Base-by-base conservation (phyloP, 2,329 filamentous ascomycete genomes). In the Alternaria ventricosa region DNA sequence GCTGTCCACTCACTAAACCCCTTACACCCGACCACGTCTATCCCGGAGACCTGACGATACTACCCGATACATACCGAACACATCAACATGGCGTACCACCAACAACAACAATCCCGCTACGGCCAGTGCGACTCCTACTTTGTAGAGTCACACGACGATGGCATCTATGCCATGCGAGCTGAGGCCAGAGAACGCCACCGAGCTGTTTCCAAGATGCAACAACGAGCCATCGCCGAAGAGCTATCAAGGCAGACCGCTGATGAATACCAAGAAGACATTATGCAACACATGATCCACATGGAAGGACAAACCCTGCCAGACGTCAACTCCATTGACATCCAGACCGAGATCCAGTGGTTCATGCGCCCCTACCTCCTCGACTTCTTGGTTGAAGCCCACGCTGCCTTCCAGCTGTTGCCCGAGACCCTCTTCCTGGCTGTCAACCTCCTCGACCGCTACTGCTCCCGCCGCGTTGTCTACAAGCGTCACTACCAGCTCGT, bases 331-430 rank as follows among this genome's bases (percentile, higher is more conserved):
- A 99, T 99, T 80, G 96, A 99, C 81, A 97, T 98, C 82, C 96
- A 99, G 83, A 94, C 94, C 70, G 96, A 99, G 86, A 98, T 99
- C 68, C 94, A 98, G 80, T 99, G 96, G 96, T 98, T 96, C 83
- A 99, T 99, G 96, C 87, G 96, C 75, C 96, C 96, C 0, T 98
- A 97, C 81, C 90, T 99, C 36, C 92, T 99, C 78, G 96, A 99
- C 84, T 99, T 99, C 83, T 88, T 99, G 71, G 92, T 98, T 75
- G 96, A 99, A 87, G 96, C 95, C 55, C 96, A 99, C 78, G 92
- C 93, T 70, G 95, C 95, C 65, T 99, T 98, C 83, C 92, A 93
- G 73, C 87, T 99, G 11, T 87, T 98, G 12, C 95, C 96, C 44
- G 94, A 97, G 80, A 99, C 96, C 1, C 87, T 99, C 55, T 97